Percentiles rank a stretch among this genome's conserved stretches.
Conservation (phyloP, 495 filamentous ascomycete species). For the Trichoderma reesei region DNA sequence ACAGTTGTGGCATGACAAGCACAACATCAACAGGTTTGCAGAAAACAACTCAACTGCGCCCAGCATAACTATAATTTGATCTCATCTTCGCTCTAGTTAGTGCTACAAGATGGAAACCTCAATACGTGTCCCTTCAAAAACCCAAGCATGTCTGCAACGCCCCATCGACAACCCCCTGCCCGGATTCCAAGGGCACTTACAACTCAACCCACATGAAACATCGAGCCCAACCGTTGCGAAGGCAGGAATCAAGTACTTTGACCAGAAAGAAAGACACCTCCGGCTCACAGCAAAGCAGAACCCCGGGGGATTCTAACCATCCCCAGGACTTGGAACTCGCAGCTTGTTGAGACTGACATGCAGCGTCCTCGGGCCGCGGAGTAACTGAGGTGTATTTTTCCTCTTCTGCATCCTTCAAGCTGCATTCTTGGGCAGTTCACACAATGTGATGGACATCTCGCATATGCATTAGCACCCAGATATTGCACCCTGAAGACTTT, state of each 20-base stretch:
- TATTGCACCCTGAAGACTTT: neutral
- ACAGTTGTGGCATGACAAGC: too few species aligned
- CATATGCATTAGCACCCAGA: neutral
- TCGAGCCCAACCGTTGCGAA: neutral
- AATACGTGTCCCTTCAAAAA: too few species aligned
- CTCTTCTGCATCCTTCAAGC: neutral
- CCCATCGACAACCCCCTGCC: neutral
- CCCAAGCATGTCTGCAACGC: neutral
- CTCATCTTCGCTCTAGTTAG: too few species aligned
- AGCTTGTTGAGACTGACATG: neutral
- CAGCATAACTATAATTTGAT: too few species aligned
- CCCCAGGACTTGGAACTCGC: neutral
- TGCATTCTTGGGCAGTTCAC: neutral
- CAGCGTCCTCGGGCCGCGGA: neutral
- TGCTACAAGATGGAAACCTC: too few species aligned
- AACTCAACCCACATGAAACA: neutral
- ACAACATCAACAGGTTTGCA: too few species aligned
- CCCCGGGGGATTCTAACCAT: neutral
- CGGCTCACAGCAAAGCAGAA: neutral
- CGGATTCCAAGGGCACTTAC: neutral
- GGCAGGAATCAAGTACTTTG: neutral
- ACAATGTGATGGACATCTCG: neutral
- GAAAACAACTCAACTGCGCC: too few species aligned
- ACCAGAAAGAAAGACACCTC: neutral
- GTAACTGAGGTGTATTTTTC: neutral